These are phyloP conservation scores for Camellia japonica DNA, from an alignment of 148 eudicot genomes.

Conservation along the genomic window DNA sequence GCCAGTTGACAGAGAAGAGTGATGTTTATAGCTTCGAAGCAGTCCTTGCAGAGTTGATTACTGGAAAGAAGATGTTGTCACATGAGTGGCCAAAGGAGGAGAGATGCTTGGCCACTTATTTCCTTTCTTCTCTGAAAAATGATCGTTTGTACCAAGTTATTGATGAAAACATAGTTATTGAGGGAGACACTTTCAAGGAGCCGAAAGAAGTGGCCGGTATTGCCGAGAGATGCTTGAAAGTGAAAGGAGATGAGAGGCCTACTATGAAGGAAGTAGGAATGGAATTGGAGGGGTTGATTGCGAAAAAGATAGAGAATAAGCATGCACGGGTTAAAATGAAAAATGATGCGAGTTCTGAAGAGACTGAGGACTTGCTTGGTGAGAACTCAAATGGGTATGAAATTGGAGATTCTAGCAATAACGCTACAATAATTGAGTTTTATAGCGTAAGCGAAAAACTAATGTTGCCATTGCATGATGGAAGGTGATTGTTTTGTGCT, in stretches of 20 bases:
- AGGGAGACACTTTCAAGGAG: background rate
- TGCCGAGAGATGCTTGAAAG: background rate
- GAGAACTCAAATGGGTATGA: background rate
- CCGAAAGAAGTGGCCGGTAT: background rate
- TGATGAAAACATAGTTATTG: background rate
- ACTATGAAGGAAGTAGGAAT: too few species aligned
- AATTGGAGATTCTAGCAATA: background rate
- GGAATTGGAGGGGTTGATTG: too few species aligned
- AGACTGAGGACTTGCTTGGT: background rate
- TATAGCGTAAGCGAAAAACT: background rate
- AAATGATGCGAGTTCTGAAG: too few species aligned
- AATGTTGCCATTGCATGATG: background rate
- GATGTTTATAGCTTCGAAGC: background rate
- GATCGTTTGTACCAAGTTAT: background rate
- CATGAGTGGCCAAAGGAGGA: background rate
- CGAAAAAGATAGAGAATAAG: too few species aligned
- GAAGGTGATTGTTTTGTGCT: background rate
- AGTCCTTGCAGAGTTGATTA: background rate
- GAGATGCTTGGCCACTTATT: background rate
- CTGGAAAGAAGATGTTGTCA: background rate
- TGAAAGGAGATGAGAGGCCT: too few species aligned
- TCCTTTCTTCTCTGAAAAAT: background rate
- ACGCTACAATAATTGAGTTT: background rate
- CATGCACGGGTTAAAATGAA: too few species aligned
- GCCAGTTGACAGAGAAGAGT: background rate